phyloP scores from a whole-genome alignment of 2,329 filamentous ascomycete species.

The Colletotrichum tropicicola region DNA sequence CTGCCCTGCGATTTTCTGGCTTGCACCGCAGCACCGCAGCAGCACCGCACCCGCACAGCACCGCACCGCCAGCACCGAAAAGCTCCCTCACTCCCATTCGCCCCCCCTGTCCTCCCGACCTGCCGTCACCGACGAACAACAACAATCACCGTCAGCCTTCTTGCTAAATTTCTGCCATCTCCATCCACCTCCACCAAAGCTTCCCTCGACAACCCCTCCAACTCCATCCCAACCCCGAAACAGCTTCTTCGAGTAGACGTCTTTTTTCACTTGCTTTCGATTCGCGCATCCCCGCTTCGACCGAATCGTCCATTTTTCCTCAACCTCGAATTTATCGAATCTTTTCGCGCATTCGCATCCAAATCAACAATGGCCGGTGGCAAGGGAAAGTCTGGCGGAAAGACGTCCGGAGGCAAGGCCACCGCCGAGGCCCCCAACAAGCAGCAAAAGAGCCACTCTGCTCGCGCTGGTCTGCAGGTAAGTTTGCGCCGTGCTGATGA shows the following conservation, averaged over 20 bases:
- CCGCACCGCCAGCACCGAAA: no score
- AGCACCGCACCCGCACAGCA: no score
- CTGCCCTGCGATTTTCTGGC: conserved; percentile 2
- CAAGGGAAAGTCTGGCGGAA: conserved; percentile 95
- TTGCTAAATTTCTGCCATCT: conserved; percentile 31
- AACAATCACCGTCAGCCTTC: conserved; percentile 28
- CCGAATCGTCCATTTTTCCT: conserved; percentile 17
- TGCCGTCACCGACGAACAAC: conserved; percentile 31
- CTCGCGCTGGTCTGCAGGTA: conserved; percentile 95
- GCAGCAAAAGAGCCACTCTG: conserved; percentile 96
- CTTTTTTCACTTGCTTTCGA: conserved; percentile 12
- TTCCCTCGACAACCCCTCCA: conserved; percentile 29
- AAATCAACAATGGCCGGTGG: conserved; percentile 74
- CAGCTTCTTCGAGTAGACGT: conserved; percentile 15
- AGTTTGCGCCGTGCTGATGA: conserved; percentile 48
- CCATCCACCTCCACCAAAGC: conserved; percentile 31
- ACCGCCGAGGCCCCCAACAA: conserved; percentile 74
- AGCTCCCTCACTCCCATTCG: conserved; percentile 28
- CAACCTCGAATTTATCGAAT: neutral
- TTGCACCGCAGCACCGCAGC: no score
- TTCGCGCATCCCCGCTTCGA: conserved; percentile 24
- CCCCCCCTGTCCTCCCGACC: conserved; percentile 21
- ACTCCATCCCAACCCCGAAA: conserved; percentile 19
- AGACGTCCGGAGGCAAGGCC: conserved; percentile 83
- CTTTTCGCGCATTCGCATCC: conserved; percentile 19